Evolutionary conservation across 1,139 yeast genomes (phyloP), one percentile per base, ranked within the genome.

Genomic region (Arxiozyma telluris): DNA sequence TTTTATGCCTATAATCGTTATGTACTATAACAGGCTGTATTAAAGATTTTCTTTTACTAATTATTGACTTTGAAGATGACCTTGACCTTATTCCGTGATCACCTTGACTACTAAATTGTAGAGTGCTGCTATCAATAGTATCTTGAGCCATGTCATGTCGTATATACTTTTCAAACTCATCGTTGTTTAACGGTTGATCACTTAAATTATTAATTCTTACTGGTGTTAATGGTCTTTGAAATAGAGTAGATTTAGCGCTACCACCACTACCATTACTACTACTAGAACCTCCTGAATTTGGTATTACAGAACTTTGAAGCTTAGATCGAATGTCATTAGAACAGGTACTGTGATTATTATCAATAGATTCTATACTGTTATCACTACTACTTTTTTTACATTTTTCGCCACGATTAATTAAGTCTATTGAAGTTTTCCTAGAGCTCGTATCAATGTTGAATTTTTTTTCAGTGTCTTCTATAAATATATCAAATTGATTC

Each of bases 11-110:
- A 30, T 22, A 17, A 12, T 51, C 47, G 20, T 25, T 47, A 41
- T 49, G 64, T 12, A 66, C 59, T 12, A 64, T 63, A n/a, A 67
- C 57, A 1, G 71, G 69, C 55, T 65, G 67, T 23, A 67, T 64
- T 17, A 67, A 55, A 1, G 71, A 67, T 50, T 62, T 58, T 49
- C 71, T 58, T 47, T 64, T 65, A 34, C 51, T 59, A 45, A 58
- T 53, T 9, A 63, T 55, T 7, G 63, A 55, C 44, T 59, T 54
- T 2, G 48, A 46, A 23, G 47, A 38, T 27, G 50, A 21, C 30
- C 50, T 51, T 20, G 20, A 21, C 21, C 50, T 48, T 41, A 44
- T 12, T 34, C 39, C 39, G 4, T 34, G 39, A 12, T 15, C n/a
- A 34, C 6, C 6, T 34, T 34, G 39, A 34, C 6, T 15, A 34